Conservation (phyloP, 1,284 basidiomycete genomes). For the Fomitopsis palustris region DNA sequence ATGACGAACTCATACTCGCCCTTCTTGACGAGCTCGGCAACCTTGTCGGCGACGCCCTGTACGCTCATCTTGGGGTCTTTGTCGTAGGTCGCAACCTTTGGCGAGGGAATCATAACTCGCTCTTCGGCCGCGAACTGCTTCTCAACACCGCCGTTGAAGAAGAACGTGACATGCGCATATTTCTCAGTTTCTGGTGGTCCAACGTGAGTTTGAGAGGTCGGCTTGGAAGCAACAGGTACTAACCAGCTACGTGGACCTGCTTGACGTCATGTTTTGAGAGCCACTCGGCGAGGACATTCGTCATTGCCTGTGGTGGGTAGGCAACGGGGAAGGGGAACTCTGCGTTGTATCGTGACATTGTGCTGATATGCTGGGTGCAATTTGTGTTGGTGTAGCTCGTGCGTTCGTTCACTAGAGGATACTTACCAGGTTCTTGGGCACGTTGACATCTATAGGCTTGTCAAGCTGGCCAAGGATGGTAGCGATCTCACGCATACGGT, state of each 20-base stretch:
- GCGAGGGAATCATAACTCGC: conserved; percentile 84
- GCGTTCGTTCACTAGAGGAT: background rate
- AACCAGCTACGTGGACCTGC: conserved; percentile 84
- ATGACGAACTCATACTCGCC: conserved; percentile 82
- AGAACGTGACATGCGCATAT: conserved; percentile 94
- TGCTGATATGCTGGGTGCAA: conserved; percentile 67
- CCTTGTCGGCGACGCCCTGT: conserved; percentile 83
- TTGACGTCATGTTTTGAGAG: conserved; percentile 73
- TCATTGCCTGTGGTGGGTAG: conserved; percentile 88
- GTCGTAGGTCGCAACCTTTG: conserved; percentile 89
- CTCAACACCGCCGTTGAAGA: conserved; percentile 94
- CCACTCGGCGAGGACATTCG: conserved; percentile 90
- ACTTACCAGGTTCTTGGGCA: conserved; percentile 80
- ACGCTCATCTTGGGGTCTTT: conserved; percentile 85
- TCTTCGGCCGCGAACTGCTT: conserved; percentile 85
- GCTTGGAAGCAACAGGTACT: conserved; percentile 11
- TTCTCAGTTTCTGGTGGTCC: conserved; percentile 77
- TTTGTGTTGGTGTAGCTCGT: background rate
- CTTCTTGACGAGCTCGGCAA: conserved; percentile 76
- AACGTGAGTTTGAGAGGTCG: background rate
- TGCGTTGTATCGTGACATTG: conserved; percentile 90
- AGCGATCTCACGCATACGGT: conserved; percentile 87
- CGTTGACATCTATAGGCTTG: conserved; percentile 76
- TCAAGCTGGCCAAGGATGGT: conserved; percentile 78
- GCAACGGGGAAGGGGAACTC: conserved; percentile 86